Percentiles rank a stretch among this genome's conserved stretches.
These are phyloP conservation scores for Neurospora sublineolata DNA, from an alignment of 495 filamentous ascomycete species.

Conservation along the genomic window DNA sequence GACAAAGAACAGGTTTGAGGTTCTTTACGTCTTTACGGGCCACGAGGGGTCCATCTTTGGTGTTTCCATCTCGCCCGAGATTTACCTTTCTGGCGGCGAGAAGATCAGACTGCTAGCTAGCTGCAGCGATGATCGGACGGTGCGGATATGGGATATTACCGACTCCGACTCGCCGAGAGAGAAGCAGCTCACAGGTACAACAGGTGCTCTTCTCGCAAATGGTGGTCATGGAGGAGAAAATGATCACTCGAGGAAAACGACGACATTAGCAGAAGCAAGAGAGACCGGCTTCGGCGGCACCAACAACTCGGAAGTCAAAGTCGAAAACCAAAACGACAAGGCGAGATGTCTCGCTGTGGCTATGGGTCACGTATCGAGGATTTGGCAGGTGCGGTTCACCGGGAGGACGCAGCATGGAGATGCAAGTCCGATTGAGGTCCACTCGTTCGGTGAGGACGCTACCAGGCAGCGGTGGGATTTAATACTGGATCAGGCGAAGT, in stretches of 20 bases:
- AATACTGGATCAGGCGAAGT: slow-evolving; percentile 14
- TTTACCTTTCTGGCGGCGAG: slow-evolving; percentile 27
- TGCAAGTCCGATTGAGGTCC: slow-evolving; percentile 28
- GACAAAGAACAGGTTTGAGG: slow-evolving; percentile 19
- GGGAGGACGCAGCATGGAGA: slow-evolving; percentile 6
- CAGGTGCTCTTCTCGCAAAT: too few species aligned
- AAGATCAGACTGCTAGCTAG: slow-evolving; percentile 59
- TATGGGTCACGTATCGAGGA: slow-evolving; percentile 80
- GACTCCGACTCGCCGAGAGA: slow-evolving; percentile 17
- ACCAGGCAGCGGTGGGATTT: slow-evolving; percentile 61
- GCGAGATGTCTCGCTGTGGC: slow-evolving; percentile 45
- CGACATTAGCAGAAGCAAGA: slow-evolving; percentile 19
- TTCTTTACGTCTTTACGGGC: slow-evolving; percentile 67
- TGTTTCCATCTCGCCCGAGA: slow-evolving; percentile 58
- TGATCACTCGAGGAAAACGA: background rate
- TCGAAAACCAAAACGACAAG: slow-evolving; percentile 8
- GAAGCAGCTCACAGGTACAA: too few species aligned
- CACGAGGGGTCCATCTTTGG: slow-evolving; percentile 94
- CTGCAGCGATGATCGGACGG: slow-evolving; percentile 90
- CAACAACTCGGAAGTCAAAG: slow-evolving; percentile 15
- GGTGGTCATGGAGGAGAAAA: too few species aligned
- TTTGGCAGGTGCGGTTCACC: slow-evolving; percentile 70
- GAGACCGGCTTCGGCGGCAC: slow-evolving; percentile 39
- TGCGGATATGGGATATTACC: slow-evolving; percentile 77
- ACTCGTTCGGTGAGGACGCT: slow-evolving; percentile 73